phyloP scores from a whole-genome alignment of 176 grass and related monocot species.

The Oryza punctata region DNA sequence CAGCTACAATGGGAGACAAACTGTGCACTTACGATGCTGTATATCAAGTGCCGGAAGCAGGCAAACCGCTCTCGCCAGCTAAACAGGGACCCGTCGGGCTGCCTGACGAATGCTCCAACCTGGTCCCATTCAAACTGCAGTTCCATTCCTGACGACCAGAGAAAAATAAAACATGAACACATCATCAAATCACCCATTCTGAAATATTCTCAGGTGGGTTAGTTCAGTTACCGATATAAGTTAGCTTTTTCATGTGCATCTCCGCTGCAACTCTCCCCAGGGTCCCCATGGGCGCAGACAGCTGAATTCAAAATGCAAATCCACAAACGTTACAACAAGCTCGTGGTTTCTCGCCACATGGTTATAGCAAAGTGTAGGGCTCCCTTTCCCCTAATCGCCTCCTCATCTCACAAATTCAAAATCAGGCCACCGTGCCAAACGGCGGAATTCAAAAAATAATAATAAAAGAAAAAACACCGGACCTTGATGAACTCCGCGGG shows the following conservation, averaged over 20 bases:
- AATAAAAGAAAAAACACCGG: background rate
- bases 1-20: background rate
- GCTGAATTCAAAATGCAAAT: slow-evolving; percentile 52
- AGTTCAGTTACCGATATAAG: slow-evolving; percentile 69
- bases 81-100: slow-evolving; percentile 90
- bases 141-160: slow-evolving; percentile 71
- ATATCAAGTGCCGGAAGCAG: slow-evolving; percentile 82
- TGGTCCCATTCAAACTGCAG: slow-evolving; percentile 96
- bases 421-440: background rate
- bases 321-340: background rate
- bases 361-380: background rate
- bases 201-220: background rate
- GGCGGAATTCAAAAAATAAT: background rate
- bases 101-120: slow-evolving; percentile 78
- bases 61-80: slow-evolving; percentile 89
- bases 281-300: slow-evolving; percentile 71
- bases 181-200: background rate
- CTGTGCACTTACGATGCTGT: slow-evolving; percentile 70
- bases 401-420: background rate
- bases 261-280: slow-evolving; percentile 80
- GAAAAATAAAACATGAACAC: background rate
- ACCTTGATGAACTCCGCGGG: slow-evolving; percentile 93
- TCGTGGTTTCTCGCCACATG: background rate
- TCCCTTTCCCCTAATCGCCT: background rate
- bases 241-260: slow-evolving; percentile 93